Evolutionary conservation across 2,329 filamentous ascomycete genomes (phyloP).

Genomic region (Emmonsiellopsis sp.): DNA sequence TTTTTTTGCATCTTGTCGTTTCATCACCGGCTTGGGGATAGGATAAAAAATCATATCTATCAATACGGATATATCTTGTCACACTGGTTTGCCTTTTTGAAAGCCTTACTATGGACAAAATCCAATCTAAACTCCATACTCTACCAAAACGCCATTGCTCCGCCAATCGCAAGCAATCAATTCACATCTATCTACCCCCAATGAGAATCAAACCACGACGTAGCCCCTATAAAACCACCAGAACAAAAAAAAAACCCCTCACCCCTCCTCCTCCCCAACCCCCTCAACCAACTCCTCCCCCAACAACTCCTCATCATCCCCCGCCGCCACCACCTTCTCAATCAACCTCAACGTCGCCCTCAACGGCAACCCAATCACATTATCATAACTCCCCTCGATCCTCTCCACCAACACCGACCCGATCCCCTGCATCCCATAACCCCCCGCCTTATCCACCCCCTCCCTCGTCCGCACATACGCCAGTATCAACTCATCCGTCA

Average conservation of each 20-base stretch:
- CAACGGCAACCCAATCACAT: slow-evolving; percentile 85
- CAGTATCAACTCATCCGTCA: slow-evolving; percentile 74
- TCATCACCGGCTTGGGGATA: background rate
- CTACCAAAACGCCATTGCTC: background rate
- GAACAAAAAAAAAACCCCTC: background rate
- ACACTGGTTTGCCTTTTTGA: background rate
- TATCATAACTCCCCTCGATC: slow-evolving; percentile 85
- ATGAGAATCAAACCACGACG: too few relatives aligned
- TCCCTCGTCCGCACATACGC: slow-evolving; percentile 64
- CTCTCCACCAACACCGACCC: slow-evolving; percentile 79
- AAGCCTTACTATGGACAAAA: background rate
- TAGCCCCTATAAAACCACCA: background rate
- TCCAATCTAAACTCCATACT: too few relatives aligned
- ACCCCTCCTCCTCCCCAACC: slow-evolving; percentile 25
- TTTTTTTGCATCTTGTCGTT: background rate
- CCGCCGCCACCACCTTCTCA: slow-evolving; percentile 75
- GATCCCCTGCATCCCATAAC: slow-evolving; percentile 86
- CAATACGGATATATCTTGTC: background rate
- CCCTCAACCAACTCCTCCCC: slow-evolving; percentile 35
- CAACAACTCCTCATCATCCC: slow-evolving; percentile 53
- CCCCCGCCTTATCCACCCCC: slow-evolving; percentile 91
- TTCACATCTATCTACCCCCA: background rate
- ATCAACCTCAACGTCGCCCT: slow-evolving; percentile 69
- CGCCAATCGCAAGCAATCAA: background rate
- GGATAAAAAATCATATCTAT: background rate